Percentiles rank a stretch among this genome's conserved stretches.
phyloP scores from a whole-genome alignment of 257 asterid genomes.

The Nicotiana knightiana region DNA sequence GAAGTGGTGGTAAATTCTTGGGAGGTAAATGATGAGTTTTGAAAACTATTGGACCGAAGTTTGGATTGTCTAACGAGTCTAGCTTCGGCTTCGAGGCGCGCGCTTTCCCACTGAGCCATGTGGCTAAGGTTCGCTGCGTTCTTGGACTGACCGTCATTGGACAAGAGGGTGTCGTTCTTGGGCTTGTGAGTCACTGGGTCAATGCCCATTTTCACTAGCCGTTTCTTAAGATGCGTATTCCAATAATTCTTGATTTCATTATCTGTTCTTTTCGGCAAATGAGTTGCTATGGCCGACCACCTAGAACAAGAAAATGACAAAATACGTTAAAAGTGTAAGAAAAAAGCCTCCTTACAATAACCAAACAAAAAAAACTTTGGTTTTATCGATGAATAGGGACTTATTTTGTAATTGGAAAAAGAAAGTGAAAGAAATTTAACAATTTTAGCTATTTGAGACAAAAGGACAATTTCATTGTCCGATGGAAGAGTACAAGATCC shows the following conservation, averaged over 20 bases:
- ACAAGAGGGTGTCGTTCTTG: slow-evolving; percentile 54
- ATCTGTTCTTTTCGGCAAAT: slow-evolving; percentile 77
- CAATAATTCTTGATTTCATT: slow-evolving; percentile 84
- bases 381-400: not conserved
- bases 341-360: slow-evolving; percentile 8
- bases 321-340: not conserved
- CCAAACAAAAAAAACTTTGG: slow-evolving; percentile 18
- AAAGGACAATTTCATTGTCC: not conserved
- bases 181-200: slow-evolving; percentile 93
- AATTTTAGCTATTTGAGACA: not conserved
- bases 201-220: slow-evolving; percentile 75
- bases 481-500: not conserved
- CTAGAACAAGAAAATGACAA: slow-evolving; percentile 30
- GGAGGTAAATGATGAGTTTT: slow-evolving; percentile 8
- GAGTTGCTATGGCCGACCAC: slow-evolving; percentile 97
- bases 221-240: slow-evolving; percentile 83
- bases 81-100: slow-evolving; percentile 94
- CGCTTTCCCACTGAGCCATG: slow-evolving; percentile 99
- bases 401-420: not conserved
- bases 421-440: not conserved
- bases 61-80: slow-evolving; percentile 68
- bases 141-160: slow-evolving; percentile 65
- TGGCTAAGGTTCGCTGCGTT: slow-evolving; percentile 80
- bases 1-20: slow-evolving; percentile 37
- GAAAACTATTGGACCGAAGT: slow-evolving; percentile 38